Evolutionary conservation across 345 rosid species (phyloP).

Genomic region (Litchi chinensis): DNA sequence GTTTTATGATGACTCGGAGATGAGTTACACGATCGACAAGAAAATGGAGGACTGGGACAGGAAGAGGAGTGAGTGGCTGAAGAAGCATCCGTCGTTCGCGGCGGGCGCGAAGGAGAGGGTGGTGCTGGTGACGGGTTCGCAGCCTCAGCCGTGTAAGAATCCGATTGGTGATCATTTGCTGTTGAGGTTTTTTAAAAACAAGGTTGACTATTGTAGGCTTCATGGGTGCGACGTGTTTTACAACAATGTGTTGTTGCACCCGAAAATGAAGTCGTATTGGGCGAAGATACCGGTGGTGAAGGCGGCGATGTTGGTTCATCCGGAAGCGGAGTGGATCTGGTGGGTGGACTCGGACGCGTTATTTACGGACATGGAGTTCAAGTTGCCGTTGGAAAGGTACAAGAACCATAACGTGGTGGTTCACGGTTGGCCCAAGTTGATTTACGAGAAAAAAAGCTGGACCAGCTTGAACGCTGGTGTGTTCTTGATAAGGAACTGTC

Average conservation of each 20-base stretch:
- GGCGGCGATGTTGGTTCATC: slow-evolving; percentile 94
- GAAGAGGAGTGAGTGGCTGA: slow-evolving; percentile 73
- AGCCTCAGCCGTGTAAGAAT: slow-evolving; percentile 77
- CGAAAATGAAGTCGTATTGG: slow-evolving; percentile 77
- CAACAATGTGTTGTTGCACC: slow-evolving; percentile 76
- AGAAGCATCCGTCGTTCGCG: slow-evolving; percentile 68
- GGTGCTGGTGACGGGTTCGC: slow-evolving; percentile 84
- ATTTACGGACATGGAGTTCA: slow-evolving; percentile 93
- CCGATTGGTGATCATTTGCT: slow-evolving; percentile 87
- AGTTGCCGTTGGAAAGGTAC: slow-evolving; percentile 68
- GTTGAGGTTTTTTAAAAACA: slow-evolving; percentile 82
- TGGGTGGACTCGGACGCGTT: slow-evolving; percentile 98
- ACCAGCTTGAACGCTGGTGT: slow-evolving; percentile 89
- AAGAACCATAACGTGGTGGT: slow-evolving; percentile 73
- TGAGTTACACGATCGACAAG: slow-evolving; percentile 64
- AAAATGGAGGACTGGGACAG: slow-evolving; percentile 71
- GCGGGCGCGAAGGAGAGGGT: slow-evolving; percentile 61
- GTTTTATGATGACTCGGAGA: slow-evolving; percentile 76
- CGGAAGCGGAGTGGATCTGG: slow-evolving; percentile 99
- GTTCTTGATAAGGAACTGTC: slow-evolving; percentile 84
- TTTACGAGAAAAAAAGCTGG: slow-evolving; percentile 73
- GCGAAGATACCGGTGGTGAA: slow-evolving; percentile 77
- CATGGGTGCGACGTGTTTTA: slow-evolving; percentile 87
- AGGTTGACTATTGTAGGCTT: slow-evolving; percentile 87
- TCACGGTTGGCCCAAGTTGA: slow-evolving; percentile 80